Base-by-base conservation (phyloP, 1,284 basidiomycete species). In the Sporisorium iseilematis-ciliati region DNA sequence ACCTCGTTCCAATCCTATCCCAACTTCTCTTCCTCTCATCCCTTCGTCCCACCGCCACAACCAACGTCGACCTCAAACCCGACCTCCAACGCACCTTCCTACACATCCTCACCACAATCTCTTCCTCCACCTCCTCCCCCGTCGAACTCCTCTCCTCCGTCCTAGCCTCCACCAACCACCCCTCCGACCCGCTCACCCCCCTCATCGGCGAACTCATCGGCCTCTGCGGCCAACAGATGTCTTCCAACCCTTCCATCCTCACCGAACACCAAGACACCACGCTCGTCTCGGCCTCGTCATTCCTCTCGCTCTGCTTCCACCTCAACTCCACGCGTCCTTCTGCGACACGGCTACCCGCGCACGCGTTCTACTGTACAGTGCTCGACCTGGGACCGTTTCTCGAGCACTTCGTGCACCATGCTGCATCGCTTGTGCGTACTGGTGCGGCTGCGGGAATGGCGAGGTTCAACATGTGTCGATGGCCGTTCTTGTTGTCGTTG, bases 311-410 rank as follows among this genome's bases (percentile, higher is more conserved):
- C n/a, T 54, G 48, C 67, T 75, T 57, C 42, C 6, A 16, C 0
- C 46, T 64, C 53, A 75, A 75, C 46, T 33, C 55, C 16, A 41
- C 45, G 2, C 57, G 72, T 2, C 52, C 57, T 1, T 45, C 51
- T 21, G n/a, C 59, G 1, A 31, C 45, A 0, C 54, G 66, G 1
- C 20, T 75, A 0, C 55, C 62, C 6, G 53, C 43, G 0, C 62
- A 75, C 35, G 65, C 66, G 0, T 76, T 76, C 56, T 76, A 76
- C 59, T 71, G 65, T 35, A 67, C 68, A 7, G 68, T 72, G 10
- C 62, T 76, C 21, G 74, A 76, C 33, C 56, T 71, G 6, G 54
- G 57, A 1, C 74, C 74, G 20, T 76, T 76, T 40, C 58, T 76
- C 29, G 74, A 76, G 29, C 68, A 76, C 42, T 76, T 65, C 42